Evolutionary conservation across 805 yeast species (phyloP).

Genomic region (Kluyveromyces starmeri): DNA sequence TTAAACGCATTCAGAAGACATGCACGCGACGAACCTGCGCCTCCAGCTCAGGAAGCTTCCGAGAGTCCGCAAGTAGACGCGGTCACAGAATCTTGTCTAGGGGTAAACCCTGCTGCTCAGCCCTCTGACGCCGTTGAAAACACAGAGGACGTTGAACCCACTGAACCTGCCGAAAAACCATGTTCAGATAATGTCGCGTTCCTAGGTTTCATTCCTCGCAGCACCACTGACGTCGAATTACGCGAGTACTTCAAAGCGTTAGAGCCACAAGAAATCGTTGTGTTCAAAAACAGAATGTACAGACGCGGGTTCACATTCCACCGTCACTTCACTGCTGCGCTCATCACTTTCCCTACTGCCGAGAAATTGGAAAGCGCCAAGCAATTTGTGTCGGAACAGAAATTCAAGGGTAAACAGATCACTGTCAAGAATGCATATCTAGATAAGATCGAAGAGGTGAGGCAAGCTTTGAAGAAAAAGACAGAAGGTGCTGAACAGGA

Average conservation of each 20-base stretch:
- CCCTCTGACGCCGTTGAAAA: background rate
- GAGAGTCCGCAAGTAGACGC: background rate
- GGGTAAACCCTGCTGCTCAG: background rate
- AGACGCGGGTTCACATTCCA: constrained; percentile 22
- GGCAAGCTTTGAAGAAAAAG: constrained; percentile 29
- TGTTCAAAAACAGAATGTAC: constrained; percentile 33
- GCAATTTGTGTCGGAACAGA: constrained; percentile 30
- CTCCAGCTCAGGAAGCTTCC: background rate
- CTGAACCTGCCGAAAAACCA: constrained; percentile 3
- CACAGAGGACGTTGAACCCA: background rate
- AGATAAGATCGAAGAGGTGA: constrained; percentile 37
- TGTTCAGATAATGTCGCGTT: constrained; percentile 40
- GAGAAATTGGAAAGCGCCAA: constrained; percentile 38
- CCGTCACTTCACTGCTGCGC: constrained; percentile 40
- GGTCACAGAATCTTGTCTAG: background rate
- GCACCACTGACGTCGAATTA: constrained; percentile 36
- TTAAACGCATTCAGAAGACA: constrained; percentile 1
- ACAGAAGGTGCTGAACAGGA: constrained; percentile 4
- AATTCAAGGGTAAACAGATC: constrained; percentile 32
- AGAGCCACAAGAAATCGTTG: constrained; percentile 39
- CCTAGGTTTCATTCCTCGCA: constrained; percentile 34
- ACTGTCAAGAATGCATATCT: constrained; percentile 33
- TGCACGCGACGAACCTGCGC: background rate
- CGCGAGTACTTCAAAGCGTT: constrained; percentile 37
- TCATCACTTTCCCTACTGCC: constrained; percentile 38